A percentile compares a stretch with the other conserved stretches of the same genome.
Evolutionary conservation across 306 rosid species (phyloP).

Genomic region (Cicer chorassanicum): DNA sequence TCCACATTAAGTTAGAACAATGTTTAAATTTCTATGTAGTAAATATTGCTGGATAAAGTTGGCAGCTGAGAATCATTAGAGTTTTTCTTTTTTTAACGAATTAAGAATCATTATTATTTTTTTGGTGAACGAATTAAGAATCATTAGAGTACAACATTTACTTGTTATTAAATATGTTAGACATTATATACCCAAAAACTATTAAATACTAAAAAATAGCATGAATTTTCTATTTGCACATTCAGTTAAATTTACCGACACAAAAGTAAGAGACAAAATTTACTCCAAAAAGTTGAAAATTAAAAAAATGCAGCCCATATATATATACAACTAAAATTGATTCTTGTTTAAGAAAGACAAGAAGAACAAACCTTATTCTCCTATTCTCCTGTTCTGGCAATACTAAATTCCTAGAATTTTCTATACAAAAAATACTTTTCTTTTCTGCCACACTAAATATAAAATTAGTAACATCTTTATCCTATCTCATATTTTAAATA

Average conservation of each 20-base stretch:
- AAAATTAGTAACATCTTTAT: conserved; percentile 51
- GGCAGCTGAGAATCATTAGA: no score
- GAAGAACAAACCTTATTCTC: conserved; percentile 73
- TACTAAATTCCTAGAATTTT: conserved; percentile 58
- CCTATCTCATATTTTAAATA: conserved; percentile 43
- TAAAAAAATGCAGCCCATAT: conserved; percentile 34
- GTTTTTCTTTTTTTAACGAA: no score
- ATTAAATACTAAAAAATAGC: neutral
- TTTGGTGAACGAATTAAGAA: no score
- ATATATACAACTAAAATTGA: conserved; percentile 47
- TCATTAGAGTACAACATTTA: no score
- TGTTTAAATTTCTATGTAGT: no score
- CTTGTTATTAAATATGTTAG: no score
- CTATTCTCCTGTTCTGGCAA: conserved; percentile 69
- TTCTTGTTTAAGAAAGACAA: conserved; percentile 75
- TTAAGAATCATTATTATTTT: no score
- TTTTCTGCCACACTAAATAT: conserved; percentile 48
- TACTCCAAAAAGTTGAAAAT: conserved; percentile 42
- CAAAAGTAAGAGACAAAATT: neutral
- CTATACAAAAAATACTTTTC: conserved; percentile 41
- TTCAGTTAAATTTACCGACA: conserved; percentile 18
- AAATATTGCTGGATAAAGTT: no score
- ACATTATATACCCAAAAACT: no score
- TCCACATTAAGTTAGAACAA: no score
- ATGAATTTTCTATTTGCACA: neutral